Conservation (phyloP, 225 moss, liverwort and hornwort genomes). For the Marchantia paleacea region DNA sequence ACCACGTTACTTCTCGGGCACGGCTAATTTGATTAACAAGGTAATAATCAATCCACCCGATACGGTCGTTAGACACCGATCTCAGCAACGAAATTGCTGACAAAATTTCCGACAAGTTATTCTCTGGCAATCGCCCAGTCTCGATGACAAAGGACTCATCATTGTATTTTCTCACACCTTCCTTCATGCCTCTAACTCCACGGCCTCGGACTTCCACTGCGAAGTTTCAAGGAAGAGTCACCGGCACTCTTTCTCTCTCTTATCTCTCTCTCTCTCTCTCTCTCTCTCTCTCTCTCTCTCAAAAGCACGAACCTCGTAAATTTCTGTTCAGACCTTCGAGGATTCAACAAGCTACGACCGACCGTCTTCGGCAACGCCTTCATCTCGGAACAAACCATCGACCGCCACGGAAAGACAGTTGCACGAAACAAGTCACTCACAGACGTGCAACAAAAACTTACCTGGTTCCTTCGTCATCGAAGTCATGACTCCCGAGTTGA, state of each 20-base stretch:
- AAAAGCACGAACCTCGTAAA: neutral
- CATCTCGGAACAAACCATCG: neutral
- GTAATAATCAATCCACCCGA: neutral
- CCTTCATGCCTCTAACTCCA: neutral
- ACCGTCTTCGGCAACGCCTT: neutral
- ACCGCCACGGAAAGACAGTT: neutral
- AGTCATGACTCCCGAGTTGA: neutral
- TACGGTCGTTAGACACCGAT: neutral
- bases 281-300: neutral
- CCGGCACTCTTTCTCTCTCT: neutral
- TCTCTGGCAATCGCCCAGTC: neutral
- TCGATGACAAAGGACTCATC: neutral
- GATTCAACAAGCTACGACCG: neutral
- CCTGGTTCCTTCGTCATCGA: slow-evolving; percentile 9
- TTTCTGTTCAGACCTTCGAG: neutral
- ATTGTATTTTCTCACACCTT: neutral
- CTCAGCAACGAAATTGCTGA: neutral
- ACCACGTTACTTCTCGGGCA: too few species aligned
- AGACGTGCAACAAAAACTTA: neutral
- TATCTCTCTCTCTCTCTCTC: neutral
- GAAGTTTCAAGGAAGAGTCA: neutral
- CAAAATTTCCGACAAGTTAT: neutral
- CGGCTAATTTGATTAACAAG: neutral
- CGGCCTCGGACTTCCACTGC: neutral
- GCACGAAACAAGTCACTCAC: neutral